A percentile compares a stretch with the other conserved stretches of the same genome.
phyloP scores from a whole-genome alignment of 257 asterid species.

The Fraxinus pennsylvanica region DNA sequence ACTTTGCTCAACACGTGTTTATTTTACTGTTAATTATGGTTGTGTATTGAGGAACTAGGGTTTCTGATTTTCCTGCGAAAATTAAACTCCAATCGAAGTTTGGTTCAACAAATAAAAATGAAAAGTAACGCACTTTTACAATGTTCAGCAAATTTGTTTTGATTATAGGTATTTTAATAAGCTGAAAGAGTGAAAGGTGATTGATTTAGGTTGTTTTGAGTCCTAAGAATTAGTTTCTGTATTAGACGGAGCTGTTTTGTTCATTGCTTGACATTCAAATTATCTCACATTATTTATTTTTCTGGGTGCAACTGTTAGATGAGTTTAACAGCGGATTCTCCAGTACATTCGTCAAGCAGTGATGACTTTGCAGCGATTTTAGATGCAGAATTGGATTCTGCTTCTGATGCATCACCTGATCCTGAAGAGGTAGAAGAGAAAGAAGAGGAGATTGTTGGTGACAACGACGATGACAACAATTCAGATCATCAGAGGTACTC shows the following conservation, averaged over 20 bases:
- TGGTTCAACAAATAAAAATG: neutral
- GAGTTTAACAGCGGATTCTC: constrained; percentile 80
- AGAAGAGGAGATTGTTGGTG: constrained; percentile 39
- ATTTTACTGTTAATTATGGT: neutral
- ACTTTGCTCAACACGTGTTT: neutral
- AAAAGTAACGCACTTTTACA: neutral
- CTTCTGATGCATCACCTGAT: constrained; percentile 57
- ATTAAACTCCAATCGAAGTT: neutral
- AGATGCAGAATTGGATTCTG: constrained; percentile 65
- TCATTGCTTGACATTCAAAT: neutral
- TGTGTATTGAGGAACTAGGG: neutral
- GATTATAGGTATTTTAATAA: neutral
- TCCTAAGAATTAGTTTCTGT: neutral
- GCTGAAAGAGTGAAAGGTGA: neutral
- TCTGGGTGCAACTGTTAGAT: constrained; percentile 45
- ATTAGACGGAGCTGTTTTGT: neutral
- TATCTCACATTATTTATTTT: neutral
- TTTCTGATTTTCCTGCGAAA: constrained; percentile 1
- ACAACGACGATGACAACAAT: constrained; percentile 25
- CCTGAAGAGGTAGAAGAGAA: constrained; percentile 35
- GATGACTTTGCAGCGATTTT: constrained; percentile 78
- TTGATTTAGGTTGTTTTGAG: neutral
- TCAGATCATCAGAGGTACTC: constrained; percentile 43
- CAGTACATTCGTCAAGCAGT: constrained; percentile 76
- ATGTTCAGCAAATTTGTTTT: neutral